These are phyloP conservation scores for Lentinula sp. DNA, from an alignment of 768 basidiomycete genomes.

Conservation along the genomic window DNA sequence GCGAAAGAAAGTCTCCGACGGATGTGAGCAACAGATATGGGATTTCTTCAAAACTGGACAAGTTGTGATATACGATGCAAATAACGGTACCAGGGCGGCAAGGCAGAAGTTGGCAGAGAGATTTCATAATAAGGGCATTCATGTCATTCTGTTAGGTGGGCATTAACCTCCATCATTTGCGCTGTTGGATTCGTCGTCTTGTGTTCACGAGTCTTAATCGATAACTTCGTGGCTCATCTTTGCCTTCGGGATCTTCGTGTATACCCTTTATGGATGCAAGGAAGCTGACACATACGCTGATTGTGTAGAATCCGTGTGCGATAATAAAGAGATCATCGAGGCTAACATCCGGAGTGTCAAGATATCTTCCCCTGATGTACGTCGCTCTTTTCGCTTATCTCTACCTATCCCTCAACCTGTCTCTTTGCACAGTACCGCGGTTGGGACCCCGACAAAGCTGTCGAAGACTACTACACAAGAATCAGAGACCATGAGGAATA, in stretches of 20 bases:
- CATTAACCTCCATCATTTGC: neutral
- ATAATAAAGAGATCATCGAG: constrained; percentile 89
- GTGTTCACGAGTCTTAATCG: too few species aligned
- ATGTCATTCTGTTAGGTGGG: constrained; percentile 89
- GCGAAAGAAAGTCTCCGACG: constrained; percentile 65
- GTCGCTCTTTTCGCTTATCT: constrained; percentile 20
- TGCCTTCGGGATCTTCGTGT: too few species aligned
- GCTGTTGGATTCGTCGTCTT: too few species aligned
- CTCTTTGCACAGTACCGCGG: constrained; percentile 62
- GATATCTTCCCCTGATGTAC: constrained; percentile 94
- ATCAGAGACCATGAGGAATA: constrained; percentile 82
- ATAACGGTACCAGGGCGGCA: constrained; percentile 72
- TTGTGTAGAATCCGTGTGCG: constrained; percentile 77
- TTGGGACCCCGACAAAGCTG: constrained; percentile 90
- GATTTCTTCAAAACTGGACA: constrained; percentile 84
- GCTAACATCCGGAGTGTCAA: constrained; percentile 95
- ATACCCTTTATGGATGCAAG: too few species aligned
- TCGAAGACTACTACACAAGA: constrained; percentile 87
- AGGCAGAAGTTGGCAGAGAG: constrained; percentile 74
- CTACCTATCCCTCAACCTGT: neutral
- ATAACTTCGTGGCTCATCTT: too few species aligned
- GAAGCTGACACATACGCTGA: neutral
- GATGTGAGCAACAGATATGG: constrained; percentile 87
- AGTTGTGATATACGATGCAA: constrained; percentile 98
- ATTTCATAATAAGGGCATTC: constrained; percentile 81